phyloP scores from a whole-genome alignment of 495 filamentous ascomycete genomes.

The Aspergillus saccharolyticus region DNA sequence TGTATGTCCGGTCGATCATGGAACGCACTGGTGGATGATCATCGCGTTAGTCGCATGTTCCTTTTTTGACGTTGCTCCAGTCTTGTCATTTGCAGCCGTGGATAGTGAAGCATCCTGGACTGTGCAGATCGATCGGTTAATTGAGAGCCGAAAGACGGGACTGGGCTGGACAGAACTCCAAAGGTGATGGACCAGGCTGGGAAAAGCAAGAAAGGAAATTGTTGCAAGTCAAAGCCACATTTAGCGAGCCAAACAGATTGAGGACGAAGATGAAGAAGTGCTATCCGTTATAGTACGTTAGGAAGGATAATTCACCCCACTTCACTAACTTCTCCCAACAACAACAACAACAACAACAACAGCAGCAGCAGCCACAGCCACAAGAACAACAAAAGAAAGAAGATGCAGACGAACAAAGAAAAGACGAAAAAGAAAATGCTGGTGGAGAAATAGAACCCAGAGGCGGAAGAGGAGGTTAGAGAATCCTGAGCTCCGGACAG shows the following conservation, averaged over 20 bases:
- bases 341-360: neutral
- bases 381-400: neutral
- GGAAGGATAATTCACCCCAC: no score
- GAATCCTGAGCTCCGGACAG: no score
- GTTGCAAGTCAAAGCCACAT: neutral
- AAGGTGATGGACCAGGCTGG: neutral
- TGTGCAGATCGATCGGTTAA: neutral
- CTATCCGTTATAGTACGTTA: no score
- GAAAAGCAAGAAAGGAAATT: no score
- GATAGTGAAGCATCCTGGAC: neutral
- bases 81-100: neutral
- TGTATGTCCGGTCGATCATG: constrained; percentile 16
- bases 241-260: neutral
- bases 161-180: neutral
- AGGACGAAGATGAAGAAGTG: neutral
- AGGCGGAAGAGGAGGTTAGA: neutral
- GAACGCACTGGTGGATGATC: constrained; percentile 11
- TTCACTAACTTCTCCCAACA: neutral
- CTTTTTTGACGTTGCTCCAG: constrained; percentile 7
- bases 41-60: constrained; percentile 12
- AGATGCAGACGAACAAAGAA: neutral
- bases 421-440: neutral
- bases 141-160: neutral
- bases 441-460: no score
- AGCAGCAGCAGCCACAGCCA: neutral